A percentile compares a stretch with the other conserved stretches of the same genome.
These are phyloP conservation scores for Cyberlindnera americana DNA, from an alignment of 805 yeast species.

Conservation along the genomic window DNA sequence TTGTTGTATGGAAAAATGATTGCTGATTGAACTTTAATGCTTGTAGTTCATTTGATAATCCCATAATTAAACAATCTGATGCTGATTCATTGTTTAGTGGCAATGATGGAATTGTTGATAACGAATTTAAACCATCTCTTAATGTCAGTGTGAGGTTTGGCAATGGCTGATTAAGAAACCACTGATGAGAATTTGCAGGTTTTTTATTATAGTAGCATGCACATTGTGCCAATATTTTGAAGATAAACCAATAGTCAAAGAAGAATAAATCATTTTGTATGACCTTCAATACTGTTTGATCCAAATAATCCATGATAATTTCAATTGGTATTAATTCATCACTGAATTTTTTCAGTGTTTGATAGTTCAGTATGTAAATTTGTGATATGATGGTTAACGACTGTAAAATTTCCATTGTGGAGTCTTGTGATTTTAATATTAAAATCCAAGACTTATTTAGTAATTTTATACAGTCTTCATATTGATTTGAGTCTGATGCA, in stretches of 20 bases:
- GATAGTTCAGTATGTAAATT: conserved; percentile 39
- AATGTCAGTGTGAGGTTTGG: conserved; percentile 3
- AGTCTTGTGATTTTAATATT: conserved; percentile 25
- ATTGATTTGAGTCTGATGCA: conserved; percentile 34
- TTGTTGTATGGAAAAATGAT: conserved; percentile 23
- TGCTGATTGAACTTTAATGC: conserved; percentile 16
- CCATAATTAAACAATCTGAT: conserved; percentile 17
- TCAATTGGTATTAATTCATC: conserved; percentile 37
- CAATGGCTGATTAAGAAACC: conserved; percentile 18
- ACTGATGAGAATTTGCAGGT: conserved; percentile 37
- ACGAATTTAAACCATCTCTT: conserved; percentile 7
- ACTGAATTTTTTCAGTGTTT: conserved; percentile 14
- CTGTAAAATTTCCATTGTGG: conserved; percentile 36
- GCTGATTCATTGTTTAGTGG: conserved; percentile 2
- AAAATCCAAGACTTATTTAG: conserved; percentile 44
- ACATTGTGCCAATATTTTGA: conserved; percentile 42
- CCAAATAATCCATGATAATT: conserved; percentile 45
- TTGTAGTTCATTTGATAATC: conserved; percentile 27
- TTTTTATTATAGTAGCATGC: conserved; percentile 36
- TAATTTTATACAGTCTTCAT: conserved; percentile 33
- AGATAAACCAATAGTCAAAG: conserved; percentile 44
- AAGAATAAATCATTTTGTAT: conserved; percentile 7
- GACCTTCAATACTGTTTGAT: conserved; percentile 38
- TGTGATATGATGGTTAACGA: conserved; percentile 43
- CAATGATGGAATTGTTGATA: conserved; percentile 13